These are phyloP conservation scores for Acer yangbiense DNA, from an alignment of 345 rosid genomes.

Conservation along the genomic window DNA sequence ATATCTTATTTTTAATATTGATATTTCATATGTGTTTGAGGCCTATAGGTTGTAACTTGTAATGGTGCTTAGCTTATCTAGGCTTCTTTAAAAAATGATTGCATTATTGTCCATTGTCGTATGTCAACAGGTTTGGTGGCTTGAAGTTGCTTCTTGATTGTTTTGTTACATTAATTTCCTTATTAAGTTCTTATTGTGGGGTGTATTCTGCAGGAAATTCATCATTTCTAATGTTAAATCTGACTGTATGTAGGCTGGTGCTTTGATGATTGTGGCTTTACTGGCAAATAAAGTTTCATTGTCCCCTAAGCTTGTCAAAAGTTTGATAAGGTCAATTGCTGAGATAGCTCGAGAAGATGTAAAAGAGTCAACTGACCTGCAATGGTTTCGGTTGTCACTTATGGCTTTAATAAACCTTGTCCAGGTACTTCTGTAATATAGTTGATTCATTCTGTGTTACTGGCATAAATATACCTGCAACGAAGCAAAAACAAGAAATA, in stretches of 20 bases:
- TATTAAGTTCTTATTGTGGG: slow-evolving; percentile 2
- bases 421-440: slow-evolving; percentile 56
- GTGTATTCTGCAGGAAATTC: slow-evolving; percentile 10
- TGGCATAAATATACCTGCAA: background rate
- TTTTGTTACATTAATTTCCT: slow-evolving; percentile 4
- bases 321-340: slow-evolving; percentile 68
- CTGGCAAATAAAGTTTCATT: slow-evolving; percentile 69
- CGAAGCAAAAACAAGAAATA: background rate
- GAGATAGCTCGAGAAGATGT: slow-evolving; percentile 64
- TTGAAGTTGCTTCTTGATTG: background rate
- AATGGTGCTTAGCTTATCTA: background rate
- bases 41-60: background rate
- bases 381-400: slow-evolving; percentile 65
- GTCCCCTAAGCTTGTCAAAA: slow-evolving; percentile 70
- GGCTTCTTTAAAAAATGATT: background rate
- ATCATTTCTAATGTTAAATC: slow-evolving; percentile 7
- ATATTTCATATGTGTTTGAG: background rate
- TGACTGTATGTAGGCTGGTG: slow-evolving; percentile 68
- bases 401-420: slow-evolving; percentile 76
- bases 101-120: background rate
- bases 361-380: slow-evolving; percentile 63
- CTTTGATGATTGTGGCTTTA: slow-evolving; percentile 80
- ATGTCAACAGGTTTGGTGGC: background rate
- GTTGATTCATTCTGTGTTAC: background rate
- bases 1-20: background rate